Evolutionary conservation across 805 yeast genomes (phyloP).

Genomic region (Isabelozyma rhagii): DNA sequence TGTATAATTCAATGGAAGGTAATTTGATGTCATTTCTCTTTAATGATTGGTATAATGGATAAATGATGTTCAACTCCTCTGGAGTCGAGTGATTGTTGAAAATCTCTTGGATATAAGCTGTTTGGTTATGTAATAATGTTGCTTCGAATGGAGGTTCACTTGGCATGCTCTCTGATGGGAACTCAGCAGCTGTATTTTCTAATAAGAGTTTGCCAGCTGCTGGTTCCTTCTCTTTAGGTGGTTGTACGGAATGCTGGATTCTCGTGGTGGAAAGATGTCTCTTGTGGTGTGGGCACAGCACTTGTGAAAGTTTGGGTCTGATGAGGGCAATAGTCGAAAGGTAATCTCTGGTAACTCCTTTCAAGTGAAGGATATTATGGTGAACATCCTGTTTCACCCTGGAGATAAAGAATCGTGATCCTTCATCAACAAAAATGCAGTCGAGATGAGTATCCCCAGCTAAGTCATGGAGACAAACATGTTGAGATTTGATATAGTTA

Average conservation of each 20-base stretch:
- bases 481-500: not conserved
- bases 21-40: constrained; percentile 33
- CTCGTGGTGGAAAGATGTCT: not conserved
- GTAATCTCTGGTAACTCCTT: constrained; percentile 15
- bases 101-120: constrained; percentile 13
- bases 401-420: constrained; percentile 23
- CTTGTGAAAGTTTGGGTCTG: constrained; percentile 1
- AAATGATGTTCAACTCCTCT: constrained; percentile 29
- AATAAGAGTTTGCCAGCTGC: not conserved
- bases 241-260: not conserved
- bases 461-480: not conserved
- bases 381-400: constrained; percentile 26
- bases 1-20: constrained; percentile 53
- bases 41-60: constrained; percentile 40
- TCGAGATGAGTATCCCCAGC: not conserved
- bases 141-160: constrained; percentile 13
- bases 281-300: not conserved
- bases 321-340: constrained; percentile 18
- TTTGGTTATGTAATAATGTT: constrained; percentile 16
- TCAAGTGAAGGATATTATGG: constrained; percentile 22
- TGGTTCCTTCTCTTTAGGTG: not conserved
- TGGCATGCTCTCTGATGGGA: not conserved
- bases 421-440: constrained; percentile 2
- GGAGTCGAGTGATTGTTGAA: constrained; percentile 12
- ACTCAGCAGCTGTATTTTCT: not conserved